Percentiles rank a stretch among this genome's conserved stretches.
Evolutionary conservation across 129 eudicot genomes (phyloP).

Genomic region (Cynara cardunculus): DNA sequence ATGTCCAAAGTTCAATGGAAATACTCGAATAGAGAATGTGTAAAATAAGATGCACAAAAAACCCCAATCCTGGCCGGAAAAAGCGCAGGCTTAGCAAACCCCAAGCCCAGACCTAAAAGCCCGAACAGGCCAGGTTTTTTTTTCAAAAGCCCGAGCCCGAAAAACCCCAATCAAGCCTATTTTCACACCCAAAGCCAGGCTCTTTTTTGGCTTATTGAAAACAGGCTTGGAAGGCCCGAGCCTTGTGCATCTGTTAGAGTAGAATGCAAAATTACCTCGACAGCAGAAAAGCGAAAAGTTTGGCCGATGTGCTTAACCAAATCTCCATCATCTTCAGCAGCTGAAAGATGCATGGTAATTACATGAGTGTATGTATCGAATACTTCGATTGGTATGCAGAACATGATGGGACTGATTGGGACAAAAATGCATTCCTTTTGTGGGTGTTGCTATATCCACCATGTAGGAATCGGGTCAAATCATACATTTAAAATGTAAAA

Average conservation of each 20-base stretch:
- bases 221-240: background rate
- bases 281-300: constrained; percentile 83
- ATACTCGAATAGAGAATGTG: background rate
- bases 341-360: constrained; percentile 13
- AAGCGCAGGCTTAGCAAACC: no score
- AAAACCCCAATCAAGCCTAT: background rate
- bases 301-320: constrained; percentile 77
- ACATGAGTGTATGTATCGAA: background rate
- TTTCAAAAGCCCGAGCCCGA: no score
- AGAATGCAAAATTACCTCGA: constrained; percentile 51
- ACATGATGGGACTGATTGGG: background rate
- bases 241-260: background rate
- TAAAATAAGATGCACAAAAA: background rate
- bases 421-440: background rate
- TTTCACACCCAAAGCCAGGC: background rate
- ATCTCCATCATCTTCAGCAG: constrained; percentile 77
- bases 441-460: no score
- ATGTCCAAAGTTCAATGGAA: background rate
- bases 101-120: no score
- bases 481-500: no score
- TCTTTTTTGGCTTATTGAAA: background rate
- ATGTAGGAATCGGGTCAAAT: no score
- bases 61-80: background rate
- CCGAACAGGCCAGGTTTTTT: background rate
- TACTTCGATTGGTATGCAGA: background rate